These are phyloP conservation scores for Paecilomyces fulvus DNA, from an alignment of 2,329 filamentous ascomycete species.

Conservation along the genomic window DNA sequence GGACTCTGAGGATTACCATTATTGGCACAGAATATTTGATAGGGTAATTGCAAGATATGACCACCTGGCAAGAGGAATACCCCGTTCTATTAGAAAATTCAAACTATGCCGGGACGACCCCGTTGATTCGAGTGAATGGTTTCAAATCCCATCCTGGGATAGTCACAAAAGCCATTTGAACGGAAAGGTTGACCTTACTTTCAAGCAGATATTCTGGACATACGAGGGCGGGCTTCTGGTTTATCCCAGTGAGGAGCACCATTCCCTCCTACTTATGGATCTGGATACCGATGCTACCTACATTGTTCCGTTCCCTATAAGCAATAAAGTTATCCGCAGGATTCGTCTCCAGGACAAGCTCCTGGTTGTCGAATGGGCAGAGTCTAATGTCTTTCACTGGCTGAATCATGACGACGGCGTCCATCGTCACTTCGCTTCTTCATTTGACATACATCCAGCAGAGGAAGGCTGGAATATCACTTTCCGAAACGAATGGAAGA, in stretches of 20 bases:
- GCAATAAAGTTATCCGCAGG: constrained; percentile 45
- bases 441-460: constrained; percentile 41
- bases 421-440: constrained; percentile 52
- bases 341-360: constrained; percentile 46
- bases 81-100: constrained; percentile 40
- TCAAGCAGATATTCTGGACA: constrained; percentile 43
- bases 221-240: constrained; percentile 51
- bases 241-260: constrained; percentile 36
- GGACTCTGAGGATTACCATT: constrained; percentile 1
- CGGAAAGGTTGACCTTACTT: constrained; percentile 24
- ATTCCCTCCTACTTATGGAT: constrained; percentile 41
- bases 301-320: constrained; percentile 44
- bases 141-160: constrained; percentile 35
- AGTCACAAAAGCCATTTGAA: constrained; percentile 29
- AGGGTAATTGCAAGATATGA: constrained; percentile 48
- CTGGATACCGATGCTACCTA: constrained; percentile 37
- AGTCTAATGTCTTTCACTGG: constrained; percentile 43
- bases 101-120: constrained; percentile 29
- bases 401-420: constrained; percentile 44
- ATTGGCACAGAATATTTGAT: constrained; percentile 35
- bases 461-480: constrained; percentile 34
- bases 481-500: constrained; percentile 53
- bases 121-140: constrained; percentile 31
- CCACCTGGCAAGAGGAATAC: constrained; percentile 42
- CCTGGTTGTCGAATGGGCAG: constrained; percentile 59